phyloP scores from a whole-genome alignment of 768 basidiomycete species.

The Trametes meyenii region DNA sequence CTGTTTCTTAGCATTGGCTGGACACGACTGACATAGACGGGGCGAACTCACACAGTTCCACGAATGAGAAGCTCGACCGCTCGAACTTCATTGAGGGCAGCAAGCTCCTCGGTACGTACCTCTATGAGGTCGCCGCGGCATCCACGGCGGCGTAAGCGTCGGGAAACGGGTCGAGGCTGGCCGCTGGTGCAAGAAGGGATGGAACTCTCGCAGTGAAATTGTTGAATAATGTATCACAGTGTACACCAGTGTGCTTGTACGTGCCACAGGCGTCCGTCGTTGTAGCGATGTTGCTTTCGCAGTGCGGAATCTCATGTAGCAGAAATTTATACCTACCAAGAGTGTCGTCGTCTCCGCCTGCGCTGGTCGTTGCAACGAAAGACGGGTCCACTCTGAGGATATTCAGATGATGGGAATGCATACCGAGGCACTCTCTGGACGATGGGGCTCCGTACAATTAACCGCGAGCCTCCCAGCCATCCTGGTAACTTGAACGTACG shows the following conservation, averaged over 20 bases:
- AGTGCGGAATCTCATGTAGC: too few species aligned
- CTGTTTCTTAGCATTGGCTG: too few species aligned
- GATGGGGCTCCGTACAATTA: too few species aligned
- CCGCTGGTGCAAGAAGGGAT: not conserved
- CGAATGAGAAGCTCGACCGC: conserved; percentile 92
- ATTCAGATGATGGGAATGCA: too few species aligned
- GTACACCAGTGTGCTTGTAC: too few species aligned
- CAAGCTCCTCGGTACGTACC: conserved; percentile 78
- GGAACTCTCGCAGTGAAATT: not conserved
- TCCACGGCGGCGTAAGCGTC: conserved; percentile 12
- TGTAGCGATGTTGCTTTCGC: not conserved
- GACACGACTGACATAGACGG: not conserved
- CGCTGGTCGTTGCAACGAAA: too few species aligned
- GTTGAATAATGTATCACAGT: not conserved
- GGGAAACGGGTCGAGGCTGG: not conserved
- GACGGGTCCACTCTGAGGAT: too few species aligned
- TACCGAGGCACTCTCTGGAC: too few species aligned
- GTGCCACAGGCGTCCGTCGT: not conserved
- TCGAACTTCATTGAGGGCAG: conserved; percentile 88
- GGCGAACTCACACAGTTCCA: conserved; percentile 57
- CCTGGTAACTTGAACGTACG: not conserved
- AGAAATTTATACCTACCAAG: too few species aligned
- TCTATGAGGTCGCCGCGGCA: conserved; percentile 62
- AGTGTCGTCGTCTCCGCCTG: too few species aligned
- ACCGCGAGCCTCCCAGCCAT: too few species aligned